Percentiles rank a stretch among this genome's conserved stretches.
Evolutionary conservation across 768 basidiomycete species (phyloP).

Genomic region (Lentinula boryana): DNA sequence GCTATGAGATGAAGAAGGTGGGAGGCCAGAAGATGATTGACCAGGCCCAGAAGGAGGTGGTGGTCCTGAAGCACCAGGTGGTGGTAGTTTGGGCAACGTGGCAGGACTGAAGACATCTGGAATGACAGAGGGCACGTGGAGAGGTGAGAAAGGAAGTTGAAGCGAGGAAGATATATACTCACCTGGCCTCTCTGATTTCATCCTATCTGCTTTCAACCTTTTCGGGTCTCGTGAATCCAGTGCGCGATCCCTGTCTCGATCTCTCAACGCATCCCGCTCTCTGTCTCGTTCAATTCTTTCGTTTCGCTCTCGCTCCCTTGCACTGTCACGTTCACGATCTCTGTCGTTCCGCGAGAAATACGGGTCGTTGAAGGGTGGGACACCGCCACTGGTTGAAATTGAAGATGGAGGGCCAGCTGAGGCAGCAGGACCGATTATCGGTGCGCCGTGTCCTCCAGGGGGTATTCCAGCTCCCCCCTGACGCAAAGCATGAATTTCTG

Average conservation of each 20-base stretch:
- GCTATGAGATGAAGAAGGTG: slow-evolving; percentile 22
- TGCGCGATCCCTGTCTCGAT: slow-evolving; percentile 29
- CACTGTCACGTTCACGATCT: slow-evolving; percentile 6
- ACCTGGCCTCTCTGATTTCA: slow-evolving; percentile 28
- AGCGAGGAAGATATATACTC: background rate
- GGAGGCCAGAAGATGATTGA: slow-evolving; percentile 23
- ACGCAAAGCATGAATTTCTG: slow-evolving; percentile 55
- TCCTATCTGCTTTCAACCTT: slow-evolving; percentile 40
- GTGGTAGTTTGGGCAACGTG: slow-evolving; percentile 32
- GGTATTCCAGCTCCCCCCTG: slow-evolving; percentile 24
- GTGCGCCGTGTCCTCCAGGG: slow-evolving; percentile 26
- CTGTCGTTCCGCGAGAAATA: slow-evolving; percentile 9
- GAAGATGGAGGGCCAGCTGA: slow-evolving; percentile 18
- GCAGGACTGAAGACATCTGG: slow-evolving; percentile 20
- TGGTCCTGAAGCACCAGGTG: slow-evolving; percentile 20
- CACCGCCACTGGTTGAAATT: slow-evolving; percentile 19
- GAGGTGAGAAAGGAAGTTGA: background rate
- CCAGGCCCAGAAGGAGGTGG: slow-evolving; percentile 18
- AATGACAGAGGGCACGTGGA: background rate
- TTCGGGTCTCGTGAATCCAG: slow-evolving; percentile 32
- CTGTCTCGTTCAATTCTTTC: slow-evolving; percentile 16
- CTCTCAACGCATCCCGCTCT: slow-evolving; percentile 22
- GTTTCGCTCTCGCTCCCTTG: slow-evolving; percentile 5
- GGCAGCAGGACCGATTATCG: slow-evolving; percentile 10
- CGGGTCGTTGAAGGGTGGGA: slow-evolving; percentile 15